phyloP scores from a whole-genome alignment of 306 rosid species.

The Abrus precatorius region DNA sequence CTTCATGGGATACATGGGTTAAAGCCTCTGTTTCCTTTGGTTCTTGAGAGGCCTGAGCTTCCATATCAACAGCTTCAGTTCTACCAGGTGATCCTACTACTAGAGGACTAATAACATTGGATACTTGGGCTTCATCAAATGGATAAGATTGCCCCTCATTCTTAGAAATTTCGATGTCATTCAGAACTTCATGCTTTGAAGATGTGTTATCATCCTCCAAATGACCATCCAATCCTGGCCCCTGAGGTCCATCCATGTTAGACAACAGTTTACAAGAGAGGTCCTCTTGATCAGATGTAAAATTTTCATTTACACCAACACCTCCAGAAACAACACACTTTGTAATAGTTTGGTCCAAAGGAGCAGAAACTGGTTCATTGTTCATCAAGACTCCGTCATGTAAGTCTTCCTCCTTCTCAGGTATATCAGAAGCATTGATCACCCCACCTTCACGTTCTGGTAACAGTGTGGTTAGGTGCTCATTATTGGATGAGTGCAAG shows the following conservation, averaged over 20 bases:
- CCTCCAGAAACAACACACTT: constrained; percentile 56
- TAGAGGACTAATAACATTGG: constrained; percentile 48
- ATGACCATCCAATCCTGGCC: constrained; percentile 55
- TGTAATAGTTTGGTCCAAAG: constrained; percentile 55
- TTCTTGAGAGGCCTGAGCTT: constrained; percentile 61
- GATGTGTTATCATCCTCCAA: constrained; percentile 61
- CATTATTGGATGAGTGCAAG: constrained; percentile 47
- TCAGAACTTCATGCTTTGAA: constrained; percentile 58
- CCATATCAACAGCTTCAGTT: constrained; percentile 71
- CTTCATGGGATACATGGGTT: constrained; percentile 53
- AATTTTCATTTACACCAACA: constrained; percentile 56
- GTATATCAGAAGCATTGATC: constrained; percentile 57
- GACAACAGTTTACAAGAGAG: constrained; percentile 61
- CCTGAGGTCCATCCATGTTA: constrained; percentile 46
- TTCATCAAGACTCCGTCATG: constrained; percentile 66
- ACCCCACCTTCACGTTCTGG: constrained; percentile 61
- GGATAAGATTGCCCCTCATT: constrained; percentile 56
- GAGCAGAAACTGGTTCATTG: constrained; percentile 53
- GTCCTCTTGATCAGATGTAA: constrained; percentile 71
- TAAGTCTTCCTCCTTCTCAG: constrained; percentile 65
- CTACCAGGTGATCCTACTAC: constrained; percentile 58
- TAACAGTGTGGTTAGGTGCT: constrained; percentile 31
- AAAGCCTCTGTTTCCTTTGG: constrained; percentile 52
- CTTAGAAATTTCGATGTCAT: constrained; percentile 50
- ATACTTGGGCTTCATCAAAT: constrained; percentile 46